Percentiles rank a stretch among this genome's conserved stretches.
Conservation (phyloP, 2,329 filamentous ascomycete species). For the Ophiostoma sp. region DNA sequence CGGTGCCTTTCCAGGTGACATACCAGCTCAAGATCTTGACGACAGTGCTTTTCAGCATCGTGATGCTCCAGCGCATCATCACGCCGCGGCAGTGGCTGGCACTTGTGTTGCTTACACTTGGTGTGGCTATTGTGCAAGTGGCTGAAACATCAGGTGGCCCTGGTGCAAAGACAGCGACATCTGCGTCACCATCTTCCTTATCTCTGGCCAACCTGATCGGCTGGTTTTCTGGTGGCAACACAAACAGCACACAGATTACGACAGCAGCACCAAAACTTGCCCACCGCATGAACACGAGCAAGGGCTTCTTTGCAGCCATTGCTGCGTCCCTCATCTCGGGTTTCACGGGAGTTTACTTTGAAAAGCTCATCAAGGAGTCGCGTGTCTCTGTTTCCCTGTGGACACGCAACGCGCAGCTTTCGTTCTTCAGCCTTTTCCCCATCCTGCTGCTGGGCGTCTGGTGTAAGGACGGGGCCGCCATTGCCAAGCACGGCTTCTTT, state of each 20-base stretch:
- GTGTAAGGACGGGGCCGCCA: conserved; percentile 17
- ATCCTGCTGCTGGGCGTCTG: conserved; percentile 8
- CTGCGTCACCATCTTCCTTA: neutral
- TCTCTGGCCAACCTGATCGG: neutral
- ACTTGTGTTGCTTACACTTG: conserved; percentile 12
- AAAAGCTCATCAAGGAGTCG: conserved; percentile 23
- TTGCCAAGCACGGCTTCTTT: conserved; percentile 19
- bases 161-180: neutral
- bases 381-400: conserved; percentile 17
- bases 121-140: conserved; percentile 23
- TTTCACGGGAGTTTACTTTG: conserved; percentile 20
- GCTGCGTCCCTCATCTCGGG: conserved; percentile 16
- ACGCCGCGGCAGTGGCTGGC: conserved; percentile 15
- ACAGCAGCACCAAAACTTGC: neutral
- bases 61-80: conserved; percentile 13
- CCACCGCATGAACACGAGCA: conserved; percentile 2
- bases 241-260: neutral
- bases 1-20: conserved; percentile 18
- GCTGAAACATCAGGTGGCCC: neutral
- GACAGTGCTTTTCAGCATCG: conserved; percentile 19
- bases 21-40: conserved; percentile 24
- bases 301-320: conserved; percentile 16
- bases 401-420: conserved; percentile 20
- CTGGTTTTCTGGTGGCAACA: neutral
- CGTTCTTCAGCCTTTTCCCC: conserved; percentile 21